phyloP scores from a whole-genome alignment of 768 basidiomycete genomes.

The Trametes gibbosa region DNA sequence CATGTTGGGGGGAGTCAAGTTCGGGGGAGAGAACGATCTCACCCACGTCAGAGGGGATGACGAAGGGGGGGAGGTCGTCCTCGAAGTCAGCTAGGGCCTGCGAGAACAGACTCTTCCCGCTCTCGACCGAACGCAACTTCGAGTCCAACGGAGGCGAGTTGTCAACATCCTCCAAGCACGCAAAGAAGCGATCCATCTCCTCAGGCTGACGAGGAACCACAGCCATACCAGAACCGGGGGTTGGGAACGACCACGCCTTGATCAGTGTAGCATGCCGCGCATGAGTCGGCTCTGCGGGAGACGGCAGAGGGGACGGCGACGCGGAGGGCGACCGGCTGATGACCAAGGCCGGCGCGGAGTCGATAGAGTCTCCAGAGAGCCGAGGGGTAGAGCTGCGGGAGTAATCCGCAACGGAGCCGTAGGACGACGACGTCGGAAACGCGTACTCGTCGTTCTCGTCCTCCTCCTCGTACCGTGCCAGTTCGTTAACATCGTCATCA shows the following conservation, averaged over 20 bases:
- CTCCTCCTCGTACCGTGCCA: conserved; percentile 71
- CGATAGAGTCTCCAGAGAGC: conserved; percentile 23
- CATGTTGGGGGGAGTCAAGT: conserved; percentile 35
- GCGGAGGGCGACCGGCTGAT: conserved; percentile 29
- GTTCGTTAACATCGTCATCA: conserved; percentile 49
- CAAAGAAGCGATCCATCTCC: conserved; percentile 77
- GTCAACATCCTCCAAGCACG: conserved; percentile 55
- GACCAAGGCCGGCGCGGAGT: conserved; percentile 20
- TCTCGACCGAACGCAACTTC: conserved; percentile 43
- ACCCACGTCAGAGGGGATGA: conserved; percentile 47
- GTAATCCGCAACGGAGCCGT: conserved; percentile 27
- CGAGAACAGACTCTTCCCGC: conserved; percentile 59
- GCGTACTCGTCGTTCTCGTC: conserved; percentile 63
- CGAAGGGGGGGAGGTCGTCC: conserved; percentile 50
- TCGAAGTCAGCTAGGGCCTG: conserved; percentile 44
- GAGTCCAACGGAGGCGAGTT: conserved; percentile 45
- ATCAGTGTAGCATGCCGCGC: conserved; percentile 45
- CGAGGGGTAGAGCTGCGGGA: conserved; percentile 31
- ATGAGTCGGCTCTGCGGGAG: conserved; percentile 29
- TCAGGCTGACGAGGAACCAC: conserved; percentile 31
- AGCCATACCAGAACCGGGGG: conserved; percentile 15
- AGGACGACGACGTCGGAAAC: conserved; percentile 32
- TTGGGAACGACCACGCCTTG: conserved; percentile 66
- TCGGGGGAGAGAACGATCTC: conserved; percentile 28
- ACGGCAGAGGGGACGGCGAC: conserved; percentile 30